Base-by-base conservation (phyloP, 2,329 filamentous ascomycete species). In the Elsinoe arachidis region DNA sequence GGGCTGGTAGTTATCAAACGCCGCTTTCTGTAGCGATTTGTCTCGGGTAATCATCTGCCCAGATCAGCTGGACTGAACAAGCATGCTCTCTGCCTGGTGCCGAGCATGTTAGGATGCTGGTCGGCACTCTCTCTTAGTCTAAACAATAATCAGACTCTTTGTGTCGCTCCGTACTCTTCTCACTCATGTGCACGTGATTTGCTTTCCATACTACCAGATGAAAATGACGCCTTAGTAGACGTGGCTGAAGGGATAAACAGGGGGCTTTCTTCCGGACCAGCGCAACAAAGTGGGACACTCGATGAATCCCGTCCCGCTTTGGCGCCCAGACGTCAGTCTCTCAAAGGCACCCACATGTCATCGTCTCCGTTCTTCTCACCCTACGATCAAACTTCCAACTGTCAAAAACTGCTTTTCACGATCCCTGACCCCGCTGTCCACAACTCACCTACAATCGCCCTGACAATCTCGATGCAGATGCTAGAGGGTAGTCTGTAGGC, bases 81-180 rank as follows among this genome's bases (percentile, higher is more conserved):
- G 49, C 49, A 26, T 39, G 33, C 49, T 38, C 49, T 38, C 26
- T 53, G 49, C 49, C 49, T 39, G 49, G 49, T 26, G 49, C 34
- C 23, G 5, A 23, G 49, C 33, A 38, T 37, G 49, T 39, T 53
- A 53, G 49, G 49, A 53, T 53, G 49, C 49, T 19, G 34, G 49
- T 53, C 49, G 49, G 35, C 49, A 53, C 49, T 38, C 34, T 39
- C 33, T 39, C 33, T 35, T 39, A 39, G 49, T 53, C 49, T 39
- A 53, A 53, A 53, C 34, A 53, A 39, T 39, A 53, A 53, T 53
- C 49, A 53, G 49, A 53, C 49, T 53, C 33, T 39, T 26, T 39
- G 49, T 53, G 49, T 53, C 49, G 49, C 49, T 39, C 15, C 26
- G 39, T 53, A 15, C 15, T 17, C 23, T 19, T 19, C 11, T 19